Conservation (phyloP, 805 yeast species). For the Barnettozyma wickerhamii region DNA sequence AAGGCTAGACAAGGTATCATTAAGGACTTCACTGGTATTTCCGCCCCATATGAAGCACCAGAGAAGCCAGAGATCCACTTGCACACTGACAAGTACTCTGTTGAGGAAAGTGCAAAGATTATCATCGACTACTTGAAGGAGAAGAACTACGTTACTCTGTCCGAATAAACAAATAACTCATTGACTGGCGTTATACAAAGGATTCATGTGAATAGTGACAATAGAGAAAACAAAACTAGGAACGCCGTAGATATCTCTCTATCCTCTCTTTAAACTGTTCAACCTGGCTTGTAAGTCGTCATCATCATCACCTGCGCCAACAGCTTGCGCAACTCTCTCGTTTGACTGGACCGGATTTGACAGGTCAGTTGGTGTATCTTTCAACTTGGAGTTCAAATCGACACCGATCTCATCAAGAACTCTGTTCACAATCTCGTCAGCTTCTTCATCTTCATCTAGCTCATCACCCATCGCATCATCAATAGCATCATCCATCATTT, state of each 20-base stretch:
- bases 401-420: slow-evolving; percentile 96
- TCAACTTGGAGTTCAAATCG: slow-evolving; percentile 54
- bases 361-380: slow-evolving; percentile 39
- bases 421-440: slow-evolving; percentile 84
- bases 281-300: slow-evolving; percentile 88
- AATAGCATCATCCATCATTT: slow-evolving; percentile 97
- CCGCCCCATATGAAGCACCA: slow-evolving; percentile 96
- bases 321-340: slow-evolving; percentile 50
- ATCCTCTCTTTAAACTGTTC: slow-evolving; percentile 65
- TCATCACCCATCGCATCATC: slow-evolving; percentile 96
- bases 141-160: slow-evolving; percentile 32
- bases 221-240: not conserved
- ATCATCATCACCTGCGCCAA: slow-evolving; percentile 45
- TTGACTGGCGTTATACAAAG: not conserved
- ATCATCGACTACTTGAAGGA: slow-evolving; percentile 64
- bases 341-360: slow-evolving; percentile 8
- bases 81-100: slow-evolving; percentile 61
- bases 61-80: slow-evolving; percentile 77
- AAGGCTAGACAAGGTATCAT: slow-evolving; percentile 95
- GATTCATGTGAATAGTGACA: too few species aligned
- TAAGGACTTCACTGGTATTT: slow-evolving; percentile 91
- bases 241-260: too few species aligned
- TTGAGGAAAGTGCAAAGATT: slow-evolving; percentile 77
- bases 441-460: slow-evolving; percentile 81
- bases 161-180: slow-evolving; percentile 1